These are phyloP conservation scores for Cercospora beticola DNA, from an alignment of 2,329 filamentous ascomycete species.

Conservation along the genomic window DNA sequence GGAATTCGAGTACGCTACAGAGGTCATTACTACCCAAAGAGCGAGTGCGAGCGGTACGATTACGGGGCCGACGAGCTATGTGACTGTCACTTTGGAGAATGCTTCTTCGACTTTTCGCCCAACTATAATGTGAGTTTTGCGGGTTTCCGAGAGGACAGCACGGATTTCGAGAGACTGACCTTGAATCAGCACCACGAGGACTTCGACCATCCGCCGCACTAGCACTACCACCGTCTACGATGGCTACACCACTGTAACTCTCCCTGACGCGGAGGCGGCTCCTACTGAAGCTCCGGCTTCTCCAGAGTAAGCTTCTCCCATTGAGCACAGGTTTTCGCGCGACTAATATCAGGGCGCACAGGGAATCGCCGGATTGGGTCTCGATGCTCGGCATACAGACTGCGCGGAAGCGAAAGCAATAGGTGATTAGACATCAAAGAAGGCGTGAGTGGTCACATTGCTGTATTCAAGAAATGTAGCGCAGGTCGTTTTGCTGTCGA, in stretches of 20 bases:
- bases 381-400: slow-evolving; percentile 16
- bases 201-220: slow-evolving; percentile 23
- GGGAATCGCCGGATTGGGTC: slow-evolving; percentile 15
- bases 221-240: slow-evolving; percentile 27
- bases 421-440: not conserved
- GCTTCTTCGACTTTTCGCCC: slow-evolving; percentile 16
- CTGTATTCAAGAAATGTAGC: not conserved
- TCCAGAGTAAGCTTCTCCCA: not conserved
- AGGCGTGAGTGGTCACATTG: not conserved
- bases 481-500: not conserved
- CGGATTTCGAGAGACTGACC: not conserved
- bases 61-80: slow-evolving; percentile 32
- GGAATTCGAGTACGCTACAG: slow-evolving; percentile 40
- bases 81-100: slow-evolving; percentile 34
- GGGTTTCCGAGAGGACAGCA: not conserved
- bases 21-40: slow-evolving; percentile 35
- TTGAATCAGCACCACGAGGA: slow-evolving; percentile 17
- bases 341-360: not conserved
- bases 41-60: slow-evolving; percentile 21
- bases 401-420: slow-evolving; percentile 6
- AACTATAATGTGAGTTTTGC: slow-evolving; percentile 26
- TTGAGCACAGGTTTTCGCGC: not conserved
- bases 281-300: slow-evolving; percentile 1
- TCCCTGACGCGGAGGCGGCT: slow-evolving; percentile 12
- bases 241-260: slow-evolving; percentile 26